Base-by-base conservation (phyloP, 1,284 basidiomycete species). In the Inonotus obliquus region DNA sequence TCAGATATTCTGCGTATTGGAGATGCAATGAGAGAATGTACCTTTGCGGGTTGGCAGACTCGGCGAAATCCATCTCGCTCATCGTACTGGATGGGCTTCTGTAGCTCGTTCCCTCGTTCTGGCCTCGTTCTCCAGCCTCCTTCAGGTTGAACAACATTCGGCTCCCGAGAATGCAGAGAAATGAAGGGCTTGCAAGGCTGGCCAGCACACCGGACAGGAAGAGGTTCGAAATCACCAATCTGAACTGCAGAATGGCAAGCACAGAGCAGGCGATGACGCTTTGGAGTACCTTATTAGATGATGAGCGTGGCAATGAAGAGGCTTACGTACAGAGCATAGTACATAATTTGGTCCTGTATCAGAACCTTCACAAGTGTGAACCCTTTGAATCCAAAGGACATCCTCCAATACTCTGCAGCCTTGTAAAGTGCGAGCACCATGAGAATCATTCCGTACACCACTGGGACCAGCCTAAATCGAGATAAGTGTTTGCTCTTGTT, bases 101-200 rank as follows among this genome's bases (percentile, higher is more conserved):
- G 27, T 49, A 49, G 27, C 48, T 49, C 27, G 48, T 49, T 27
- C 48, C 48, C 21, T 23, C 14, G 7, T 49, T 49, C 23, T 25
- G 23, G 13, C 48, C 48, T 23, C 21, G 48, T 25, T 57, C 39
- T 27, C 41, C 55, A 1, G 41, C 41, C 19, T 47, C 44, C 19
- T 57, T 57, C 55, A 57, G 5, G 17, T 57, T 57, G 27, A 44
- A 45, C 13, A 57, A 11, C 55, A 57, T 27, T 6, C 55, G n/a
- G 13, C 44, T 45, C 2, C 55, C 39, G 27, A 57, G 55, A n/a
- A 57, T 13, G 4, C 19, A 47, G 10, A 57, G 55, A 17, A 57
- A 45, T 19, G 53, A n/a, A 17, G 52, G 59, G 23, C 48, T 60
- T n/a, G 52, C 59, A 19, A 60, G 37, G 19, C 47, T 27, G 4